Evolutionary conservation across 805 yeast genomes (phyloP), one percentile per base, ranked within the genome.

Genomic region (Cyberlindnera samutprakarnensis): DNA sequence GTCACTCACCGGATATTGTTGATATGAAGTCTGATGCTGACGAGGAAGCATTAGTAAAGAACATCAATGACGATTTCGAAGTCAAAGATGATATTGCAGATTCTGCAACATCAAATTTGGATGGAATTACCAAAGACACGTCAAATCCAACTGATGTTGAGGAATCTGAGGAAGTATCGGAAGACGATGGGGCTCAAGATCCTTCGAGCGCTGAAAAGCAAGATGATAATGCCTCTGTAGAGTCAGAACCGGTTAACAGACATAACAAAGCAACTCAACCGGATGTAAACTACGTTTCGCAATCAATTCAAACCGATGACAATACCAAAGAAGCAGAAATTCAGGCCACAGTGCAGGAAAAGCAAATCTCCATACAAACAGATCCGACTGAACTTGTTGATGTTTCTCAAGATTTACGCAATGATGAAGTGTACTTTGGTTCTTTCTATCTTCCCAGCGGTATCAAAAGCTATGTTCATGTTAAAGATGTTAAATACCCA

Each of bases 381-480:
- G 49, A 44, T 3, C 29, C 36, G 3, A 22, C 35, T 8, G 26
- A 25, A 8, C 17, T 13, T 6, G 20, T 21, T 11, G 25, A 37
- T 5, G 23, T 47, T 13, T 32, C 23, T 2, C 31, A 43, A 16
- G 28, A 60, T 1, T 60, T 62, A 41, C 60, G 54, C 23, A 34
- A 49, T 25, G 66, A 61, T 28, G 61, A 59, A 29, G 38, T 37
- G 6, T 52, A 56, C 30, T 31, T 50, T 10, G 62, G 51, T 2
- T 37, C 45, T 13, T 41, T 35, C 18, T 27, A 23, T 8, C 21
- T 51, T 6, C 54, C 56, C 15, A 29, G 31, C 13, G 21, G 31
- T 3, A 31, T 39, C 14, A 40, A 42, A 7, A 26, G 30, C 2
- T 52, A 47, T 32, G 32, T 44, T n/a, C 35, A 41, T 4, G 24